A percentile compares a stretch with the other conserved stretches of the same genome.
Conservation (phyloP, 2,329 filamentous ascomycete genomes). For the Xylaria arbuscula region DNA sequence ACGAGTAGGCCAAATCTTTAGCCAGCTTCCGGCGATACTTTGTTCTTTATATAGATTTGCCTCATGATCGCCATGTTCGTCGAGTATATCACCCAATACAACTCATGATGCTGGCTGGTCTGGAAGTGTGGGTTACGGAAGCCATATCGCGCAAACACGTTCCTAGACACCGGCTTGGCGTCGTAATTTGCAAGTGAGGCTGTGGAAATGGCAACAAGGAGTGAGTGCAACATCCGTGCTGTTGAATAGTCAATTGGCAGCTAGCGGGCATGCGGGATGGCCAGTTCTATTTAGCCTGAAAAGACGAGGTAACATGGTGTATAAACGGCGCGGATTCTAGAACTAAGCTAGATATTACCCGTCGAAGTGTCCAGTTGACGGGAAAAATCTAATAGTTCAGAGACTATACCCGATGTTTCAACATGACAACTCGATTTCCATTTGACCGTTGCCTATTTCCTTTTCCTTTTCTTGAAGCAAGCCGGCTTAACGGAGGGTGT, state of each 20-base stretch:
- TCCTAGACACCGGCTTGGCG: not conserved
- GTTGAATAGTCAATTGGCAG: slow-evolving; percentile 25
- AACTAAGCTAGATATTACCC: slow-evolving; percentile 31
- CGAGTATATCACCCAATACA: not conserved
- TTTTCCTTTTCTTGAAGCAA: slow-evolving; percentile 7
- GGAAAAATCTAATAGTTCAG: not conserved
- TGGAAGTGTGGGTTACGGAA: slow-evolving; percentile 18
- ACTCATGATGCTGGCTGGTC: slow-evolving; percentile 3
- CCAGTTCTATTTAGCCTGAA: slow-evolving; percentile 29
- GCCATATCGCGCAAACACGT: slow-evolving; percentile 28
- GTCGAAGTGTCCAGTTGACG: slow-evolving; percentile 2
- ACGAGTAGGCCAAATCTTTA: not conserved
- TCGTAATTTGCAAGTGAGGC: slow-evolving; percentile 28
- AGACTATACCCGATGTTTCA: slow-evolving; percentile 26
- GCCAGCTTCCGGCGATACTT: not conserved
- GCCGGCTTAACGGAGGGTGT: not conserved
- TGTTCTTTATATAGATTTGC: slow-evolving; percentile 25
- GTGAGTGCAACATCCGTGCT: slow-evolving; percentile 16
- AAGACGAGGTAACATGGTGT: slow-evolving; percentile 23
- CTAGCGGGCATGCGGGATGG: slow-evolving; percentile 9
- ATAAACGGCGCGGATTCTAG: not conserved
- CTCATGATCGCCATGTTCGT: not conserved
- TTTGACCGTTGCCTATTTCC: not conserved
- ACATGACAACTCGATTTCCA: slow-evolving; percentile 10
- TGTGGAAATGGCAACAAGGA: slow-evolving; percentile 16